Evolutionary conservation across 495 filamentous ascomycete genomes (phyloP), one percentile per base, ranked within the genome.

Genomic region (Evansstolkia leycettana): DNA sequence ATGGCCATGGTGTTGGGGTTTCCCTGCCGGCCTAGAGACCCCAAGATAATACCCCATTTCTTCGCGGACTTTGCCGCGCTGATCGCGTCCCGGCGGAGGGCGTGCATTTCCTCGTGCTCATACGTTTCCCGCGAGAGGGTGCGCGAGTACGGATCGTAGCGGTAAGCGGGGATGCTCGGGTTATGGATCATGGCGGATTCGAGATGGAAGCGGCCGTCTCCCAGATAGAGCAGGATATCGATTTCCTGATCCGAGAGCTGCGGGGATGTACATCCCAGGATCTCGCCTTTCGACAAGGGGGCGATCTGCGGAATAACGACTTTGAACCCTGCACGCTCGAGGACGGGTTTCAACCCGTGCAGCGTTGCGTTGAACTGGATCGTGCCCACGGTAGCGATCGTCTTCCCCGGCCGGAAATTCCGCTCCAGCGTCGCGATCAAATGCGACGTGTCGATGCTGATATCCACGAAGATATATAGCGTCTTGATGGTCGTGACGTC

Each of bases 131-230:
- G 77, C 4, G 92, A 94, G 7, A 99, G 70, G 28, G 82, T 87
- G 17, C 88, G 73, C 20, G 84, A 86, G 60, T 99, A 99, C 0
- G 90, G 90, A 51, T 99, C 90, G 52, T 99, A 99, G 13, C 92
- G 77, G 62, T 94, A 96, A 8, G 92, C 87, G 2, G 89, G 81
- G 10, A 94, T 75, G 5, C 59, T 50, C 0, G 90, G 90, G 58
- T 96, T 96, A 53, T 94, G 87, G 45, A 99, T 99, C 90, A 99
- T 96, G 41, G 89, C 88, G 39, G 79, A 85, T 54, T 99, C 90
- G 19, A 99, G 78, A 47, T 99, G 90, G 68, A 99, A 99, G 33
- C 89, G 74, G 13, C 90, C 90, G 48, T 99, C 90, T 18, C 90
- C 90, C 3, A 99, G 73, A 51, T 99, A 99, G 8, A 99, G 65